Evolutionary conservation across 1,284 basidiomycete species (phyloP), one percentile per base, ranked within the genome.

Genomic region (Tetrapyrgos nigripes): DNA sequence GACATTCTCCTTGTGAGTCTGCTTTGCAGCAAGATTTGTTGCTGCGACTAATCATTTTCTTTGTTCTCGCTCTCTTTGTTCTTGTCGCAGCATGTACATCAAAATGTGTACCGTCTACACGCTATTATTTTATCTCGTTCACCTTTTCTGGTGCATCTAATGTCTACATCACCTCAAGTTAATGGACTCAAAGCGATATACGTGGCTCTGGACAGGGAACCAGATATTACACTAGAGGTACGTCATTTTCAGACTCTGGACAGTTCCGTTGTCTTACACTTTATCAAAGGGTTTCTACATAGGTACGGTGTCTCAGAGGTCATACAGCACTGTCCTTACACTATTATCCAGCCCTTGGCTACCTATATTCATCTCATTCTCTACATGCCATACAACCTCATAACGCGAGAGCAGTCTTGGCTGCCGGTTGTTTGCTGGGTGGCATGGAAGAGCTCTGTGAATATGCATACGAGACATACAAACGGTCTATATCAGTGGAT

Each of bases 61-160:
- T 53, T 58, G 59, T 54, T 45, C 62, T 54, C 65, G 66, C 60
- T n/a, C n/a, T n/a, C n/a, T n/a, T n/a, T n/a, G n/a, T n/a, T n/a
- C n/a, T n/a, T n/a, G n/a, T n/a, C n/a, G n/a, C 63, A 93, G 90
- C 89, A 91, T 77, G 86, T 91, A 59, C 84, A 87, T 67, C 85
- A 88, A 79, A 86, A 84, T 73, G 79, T 82, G 59, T 92, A 92
- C 73, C 84, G 86, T 60, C 82, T 92, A 53, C 91, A 93, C 73
- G 84, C 88, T 65, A 89, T 96, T 73, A 89, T 94, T 66, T 81
- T 96, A 60, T 92, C 92, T 57, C 88, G 91, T 56, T 94, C 92
- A 35, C 93, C 94, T 46, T 93, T 87, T 75, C 84, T 95, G 66
- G 90, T 88, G 44, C 92, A 93, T 71, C 79, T 94, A 65, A 91